phyloP scores from a whole-genome alignment of 129 eudicot species.

The Centella asiatica region DNA sequence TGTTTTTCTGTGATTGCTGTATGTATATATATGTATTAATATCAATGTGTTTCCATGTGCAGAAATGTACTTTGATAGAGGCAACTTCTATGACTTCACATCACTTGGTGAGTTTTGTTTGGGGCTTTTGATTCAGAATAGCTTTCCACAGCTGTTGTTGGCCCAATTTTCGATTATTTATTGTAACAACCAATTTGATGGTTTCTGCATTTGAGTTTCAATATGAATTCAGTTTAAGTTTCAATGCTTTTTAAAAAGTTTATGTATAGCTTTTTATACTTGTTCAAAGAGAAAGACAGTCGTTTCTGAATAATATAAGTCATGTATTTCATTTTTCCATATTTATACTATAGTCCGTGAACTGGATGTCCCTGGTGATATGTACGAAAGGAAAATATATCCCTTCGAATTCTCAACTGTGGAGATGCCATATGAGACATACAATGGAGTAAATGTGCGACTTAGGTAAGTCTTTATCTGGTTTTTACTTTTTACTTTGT shows the following conservation, averaged over 20 bases:
- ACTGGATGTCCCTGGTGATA: conserved; percentile 98
- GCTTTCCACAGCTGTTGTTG: not conserved
- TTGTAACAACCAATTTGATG: conserved; percentile 1
- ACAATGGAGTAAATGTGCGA: conserved; percentile 90
- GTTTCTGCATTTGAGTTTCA: conserved; percentile 4
- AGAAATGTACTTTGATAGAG: conserved; percentile 97
- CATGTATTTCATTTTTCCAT: not conserved
- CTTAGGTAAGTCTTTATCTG: conserved; percentile 69
- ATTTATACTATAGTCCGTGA: conserved; percentile 67
- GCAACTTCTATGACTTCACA: conserved; percentile 96
- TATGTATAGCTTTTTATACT: conserved; percentile 16
- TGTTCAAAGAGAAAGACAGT: no score
- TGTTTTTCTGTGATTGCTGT: not conserved
- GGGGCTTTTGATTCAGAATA: not conserved
- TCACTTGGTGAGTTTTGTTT: conserved; percentile 68
- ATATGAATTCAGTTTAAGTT: not conserved
- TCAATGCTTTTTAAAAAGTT: no score
- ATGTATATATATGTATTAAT: not conserved
- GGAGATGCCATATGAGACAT: conserved; percentile 97
- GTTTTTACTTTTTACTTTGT: not conserved
- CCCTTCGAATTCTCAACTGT: conserved; percentile 92
- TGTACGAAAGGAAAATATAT: conserved; percentile 84
- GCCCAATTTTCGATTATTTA: not conserved
- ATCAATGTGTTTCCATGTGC: conserved; percentile 27
- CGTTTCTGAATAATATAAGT: no score